phyloP scores from a whole-genome alignment of 78 protist genomes.

The Tieghemostelium lacteum region DNA sequence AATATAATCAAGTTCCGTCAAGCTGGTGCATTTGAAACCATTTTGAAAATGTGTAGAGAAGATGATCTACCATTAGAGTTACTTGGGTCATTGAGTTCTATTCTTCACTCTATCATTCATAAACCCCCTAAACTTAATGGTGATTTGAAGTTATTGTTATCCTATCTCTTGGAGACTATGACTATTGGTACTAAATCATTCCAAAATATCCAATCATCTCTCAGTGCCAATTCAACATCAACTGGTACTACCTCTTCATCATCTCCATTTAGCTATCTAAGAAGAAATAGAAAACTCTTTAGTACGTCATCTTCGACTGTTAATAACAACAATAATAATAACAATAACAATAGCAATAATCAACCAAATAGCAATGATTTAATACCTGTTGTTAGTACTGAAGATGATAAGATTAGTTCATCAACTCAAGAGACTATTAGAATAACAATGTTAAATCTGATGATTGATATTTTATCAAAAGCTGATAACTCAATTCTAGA shows the following conservation, averaged over 20 bases:
- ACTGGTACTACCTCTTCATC: conserved; percentile 2
- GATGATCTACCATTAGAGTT: conserved; percentile 59
- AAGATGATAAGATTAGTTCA: conserved; percentile 9
- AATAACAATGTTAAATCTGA: conserved; percentile 8
- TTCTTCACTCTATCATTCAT: conserved; percentile 26
- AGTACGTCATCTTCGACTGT: neutral
- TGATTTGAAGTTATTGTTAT: conserved; percentile 35
- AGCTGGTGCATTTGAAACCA: conserved; percentile 77
- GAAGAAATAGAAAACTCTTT: neutral
- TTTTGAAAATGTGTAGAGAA: conserved; percentile 56
- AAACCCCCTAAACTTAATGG: conserved; percentile 36
- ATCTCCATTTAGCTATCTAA: neutral
- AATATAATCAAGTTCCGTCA: conserved; percentile 61
- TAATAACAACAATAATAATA: neutral
- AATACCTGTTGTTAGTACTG: neutral
- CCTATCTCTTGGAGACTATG: conserved; percentile 58
- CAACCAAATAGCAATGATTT: neutral
- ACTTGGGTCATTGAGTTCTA: conserved; percentile 17
- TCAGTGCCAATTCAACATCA: neutral
- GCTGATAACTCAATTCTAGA: conserved; percentile 37
- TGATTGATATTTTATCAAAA: conserved; percentile 32
- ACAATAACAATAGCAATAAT: conserved; percentile 4
- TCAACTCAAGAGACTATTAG: conserved; percentile 17
- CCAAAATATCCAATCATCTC: no score
- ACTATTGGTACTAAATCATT: conserved; percentile 2